These are phyloP conservation scores for Dendrobium chrysotoxum DNA, from an alignment of 106 monocot genomes.

Conservation along the genomic window DNA sequence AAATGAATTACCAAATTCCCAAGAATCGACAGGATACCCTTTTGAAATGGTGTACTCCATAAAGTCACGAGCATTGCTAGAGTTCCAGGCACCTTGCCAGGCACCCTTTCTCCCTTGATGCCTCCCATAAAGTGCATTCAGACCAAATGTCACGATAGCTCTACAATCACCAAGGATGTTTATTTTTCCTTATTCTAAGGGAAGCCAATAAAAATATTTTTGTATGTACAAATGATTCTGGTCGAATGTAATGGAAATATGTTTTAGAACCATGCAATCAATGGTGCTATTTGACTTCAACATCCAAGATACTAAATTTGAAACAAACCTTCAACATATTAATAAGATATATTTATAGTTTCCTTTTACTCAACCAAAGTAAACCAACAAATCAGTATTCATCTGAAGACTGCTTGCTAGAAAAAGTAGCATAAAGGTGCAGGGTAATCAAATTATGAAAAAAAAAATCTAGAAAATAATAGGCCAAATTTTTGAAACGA, in stretches of 20 bases:
- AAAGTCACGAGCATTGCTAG: conserved; percentile 73
- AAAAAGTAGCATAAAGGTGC: background rate
- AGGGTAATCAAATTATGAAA: too few species aligned
- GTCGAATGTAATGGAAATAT: background rate
- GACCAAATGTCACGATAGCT: conserved; percentile 81
- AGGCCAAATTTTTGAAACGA: background rate
- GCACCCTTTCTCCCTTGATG: conserved; percentile 11
- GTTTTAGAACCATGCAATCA: background rate
- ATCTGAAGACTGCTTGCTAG: background rate
- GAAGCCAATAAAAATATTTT: background rate
- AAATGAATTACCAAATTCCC: conserved; percentile 85
- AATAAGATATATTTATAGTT: background rate
- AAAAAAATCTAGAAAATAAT: background rate
- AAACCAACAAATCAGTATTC: background rate
- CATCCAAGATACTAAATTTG: background rate
- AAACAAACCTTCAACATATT: background rate
- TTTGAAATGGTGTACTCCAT: conserved; percentile 79
- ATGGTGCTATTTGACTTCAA: background rate
- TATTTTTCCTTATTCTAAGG: background rate
- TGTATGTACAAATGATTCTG: background rate
- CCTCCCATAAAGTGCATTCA: conserved; percentile 87
- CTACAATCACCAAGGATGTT: conserved; percentile 30
- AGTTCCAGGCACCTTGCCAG: conserved; percentile 77
- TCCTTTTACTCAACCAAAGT: background rate
- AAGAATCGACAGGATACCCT: conserved; percentile 85